Evolutionary conservation across 1,139 yeast species (phyloP).

Genomic region (Taiozyma sp.): DNA sequence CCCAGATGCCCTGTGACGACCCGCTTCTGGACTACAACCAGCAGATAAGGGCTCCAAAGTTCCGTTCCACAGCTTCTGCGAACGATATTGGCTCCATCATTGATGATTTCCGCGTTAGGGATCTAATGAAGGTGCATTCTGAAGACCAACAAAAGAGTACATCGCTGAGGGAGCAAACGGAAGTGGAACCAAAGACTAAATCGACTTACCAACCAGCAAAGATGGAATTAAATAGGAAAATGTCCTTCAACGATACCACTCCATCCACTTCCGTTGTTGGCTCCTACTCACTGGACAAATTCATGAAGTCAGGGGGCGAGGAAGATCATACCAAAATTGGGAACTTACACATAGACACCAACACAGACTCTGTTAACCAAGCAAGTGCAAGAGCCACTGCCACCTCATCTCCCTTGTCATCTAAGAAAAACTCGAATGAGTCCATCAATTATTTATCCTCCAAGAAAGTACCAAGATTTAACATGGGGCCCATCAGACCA

Average conservation of each 20-base stretch:
- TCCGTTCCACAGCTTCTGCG: slow-evolving; percentile 11
- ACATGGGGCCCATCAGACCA: slow-evolving; percentile 19
- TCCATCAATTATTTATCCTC: slow-evolving; percentile 13
- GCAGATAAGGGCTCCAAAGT: slow-evolving; percentile 25
- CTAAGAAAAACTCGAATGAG: slow-evolving; percentile 19
- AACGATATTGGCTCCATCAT: slow-evolving; percentile 8
- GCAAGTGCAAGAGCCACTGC: slow-evolving; percentile 3
- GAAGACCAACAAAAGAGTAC: not conserved
- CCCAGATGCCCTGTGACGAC: slow-evolving; percentile 17
- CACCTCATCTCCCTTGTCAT: slow-evolving; percentile 11
- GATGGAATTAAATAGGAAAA: slow-evolving; percentile 14
- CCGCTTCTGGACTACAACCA: slow-evolving; percentile 23
- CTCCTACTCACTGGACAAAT: not conserved
- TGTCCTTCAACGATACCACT: slow-evolving; percentile 2
- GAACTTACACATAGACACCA: not conserved
- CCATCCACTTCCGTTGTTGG: slow-evolving; percentile 11
- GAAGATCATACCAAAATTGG: not conserved
- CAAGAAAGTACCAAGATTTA: slow-evolving; percentile 15
- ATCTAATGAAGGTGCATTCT: not conserved
- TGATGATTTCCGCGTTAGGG: not conserved
- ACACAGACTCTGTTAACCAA: not conserved
- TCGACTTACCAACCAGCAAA: slow-evolving; percentile 21
- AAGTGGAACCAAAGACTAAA: not conserved
- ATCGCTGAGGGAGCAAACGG: not conserved
- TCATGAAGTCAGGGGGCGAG: not conserved